These are phyloP conservation scores for Amanita bisporigera DNA, from an alignment of 1,284 basidiomycete genomes.

Conservation along the genomic window DNA sequence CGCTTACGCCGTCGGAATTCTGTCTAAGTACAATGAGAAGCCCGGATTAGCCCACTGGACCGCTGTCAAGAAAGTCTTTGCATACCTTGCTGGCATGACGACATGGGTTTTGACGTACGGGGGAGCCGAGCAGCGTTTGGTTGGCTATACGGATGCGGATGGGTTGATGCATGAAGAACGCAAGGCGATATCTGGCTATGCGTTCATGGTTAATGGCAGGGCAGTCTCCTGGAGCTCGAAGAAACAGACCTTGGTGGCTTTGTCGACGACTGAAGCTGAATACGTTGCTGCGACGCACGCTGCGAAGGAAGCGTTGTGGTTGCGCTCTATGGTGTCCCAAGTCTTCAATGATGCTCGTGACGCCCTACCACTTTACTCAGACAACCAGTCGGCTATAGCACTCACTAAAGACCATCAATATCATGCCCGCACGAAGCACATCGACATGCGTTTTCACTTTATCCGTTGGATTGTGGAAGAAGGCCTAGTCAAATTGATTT, in stretches of 20 bases:
- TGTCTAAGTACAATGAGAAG: too few relatives aligned
- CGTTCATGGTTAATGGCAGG: neutral
- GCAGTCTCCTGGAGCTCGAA: neutral
- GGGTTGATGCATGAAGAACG: neutral
- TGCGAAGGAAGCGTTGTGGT: neutral
- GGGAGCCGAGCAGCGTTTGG: neutral
- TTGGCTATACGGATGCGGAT: neutral
- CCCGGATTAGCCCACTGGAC: too few relatives aligned
- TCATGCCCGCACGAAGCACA: conserved; percentile 17
- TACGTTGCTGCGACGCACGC: neutral
- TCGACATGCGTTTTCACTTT: conserved; percentile 17
- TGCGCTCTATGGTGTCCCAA: neutral
- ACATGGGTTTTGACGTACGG: too few relatives aligned
- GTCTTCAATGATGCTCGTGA: neutral
- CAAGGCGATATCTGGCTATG: neutral
- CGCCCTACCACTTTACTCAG: neutral
- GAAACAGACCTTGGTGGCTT: neutral
- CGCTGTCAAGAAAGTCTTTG: too few relatives aligned
- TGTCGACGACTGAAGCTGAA: neutral
- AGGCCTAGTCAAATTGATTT: neutral
- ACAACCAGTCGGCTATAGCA: too few relatives aligned
- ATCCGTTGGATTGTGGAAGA: conserved; percentile 11
- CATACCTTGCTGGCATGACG: too few relatives aligned
- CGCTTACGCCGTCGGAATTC: too few relatives aligned
- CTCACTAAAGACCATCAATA: too few relatives aligned